Base-by-base conservation (phyloP, 78 protist species). In the Dictyostelium firmibasis region DNA sequence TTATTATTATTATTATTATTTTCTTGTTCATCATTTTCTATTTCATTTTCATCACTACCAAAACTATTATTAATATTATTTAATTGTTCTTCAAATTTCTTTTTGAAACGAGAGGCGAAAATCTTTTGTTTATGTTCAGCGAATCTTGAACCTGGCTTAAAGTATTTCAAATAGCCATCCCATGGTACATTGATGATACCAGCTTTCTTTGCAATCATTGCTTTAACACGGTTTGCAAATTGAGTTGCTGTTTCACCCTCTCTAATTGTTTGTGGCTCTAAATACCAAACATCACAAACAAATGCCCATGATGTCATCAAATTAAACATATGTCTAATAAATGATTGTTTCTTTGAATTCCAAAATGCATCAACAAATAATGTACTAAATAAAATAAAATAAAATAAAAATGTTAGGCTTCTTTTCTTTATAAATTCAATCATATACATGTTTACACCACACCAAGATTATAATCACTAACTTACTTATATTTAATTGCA, bases 401-500 rank as follows among this genome's bases (percentile, higher is more conserved):
- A 41, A 41, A 50, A 50, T 16, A 50, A 50, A 1, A 16, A 6
- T 44, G n/a, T n/a, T n/a, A n/a, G n/a, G n/a, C n/a, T n/a, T n/a
- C n/a, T n/a, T n/a, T n/a, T n/a, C n/a, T 50, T 50, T 50, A 50
- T 50, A 16, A 50, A 50, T 50, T 16, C 2, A 50, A 41, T n/a
- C n/a, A n/a, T n/a, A n/a, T n/a, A n/a, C n/a, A n/a, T n/a, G n/a
- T n/a, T n/a, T n/a, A n/a, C n/a, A 41, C 5, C 47, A 41, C 47
- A 41, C 5, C 23, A 16, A 2, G 16, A 50, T 50, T 16, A 50
- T 50, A 16, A 50, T 50, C 62, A 16, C n/a, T n/a, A n/a, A 72
- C 96, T 23, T 62, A 76, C 92, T 98, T 98, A 96, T 98, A 98
- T 88, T 98, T 98, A 85, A 98, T 98, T n/a, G 98, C 99, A 64